Base-by-base conservation (phyloP, 2,329 filamentous ascomycete species). In the Chaetomium olivaceum region DNA sequence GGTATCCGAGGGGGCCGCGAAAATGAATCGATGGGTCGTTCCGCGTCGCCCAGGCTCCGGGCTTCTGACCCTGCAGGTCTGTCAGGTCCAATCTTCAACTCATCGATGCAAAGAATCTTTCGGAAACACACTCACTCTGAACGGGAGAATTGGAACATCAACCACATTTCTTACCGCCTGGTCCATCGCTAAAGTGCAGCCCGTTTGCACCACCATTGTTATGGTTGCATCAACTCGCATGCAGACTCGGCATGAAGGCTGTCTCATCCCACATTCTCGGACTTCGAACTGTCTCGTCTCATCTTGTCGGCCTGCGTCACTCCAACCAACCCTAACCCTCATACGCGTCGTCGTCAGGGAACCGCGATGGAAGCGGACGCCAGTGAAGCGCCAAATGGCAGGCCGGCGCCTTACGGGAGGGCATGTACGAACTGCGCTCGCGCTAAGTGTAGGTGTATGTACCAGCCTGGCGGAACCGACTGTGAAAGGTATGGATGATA, bases 401-500 rank as follows among this genome's bases (percentile, higher is more conserved):
- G 56, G 23, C 67, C 68, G 9, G 69, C 71, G 9, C 67, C 69
- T 21, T 82, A 82, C 67, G 80, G 80, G 25, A 73, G 79, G 52
- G 80, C 80, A 1, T 82, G 81, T 67, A 78, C 77, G 43, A 82
- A 80, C 69, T 83, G 81, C 70, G 79, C 80, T 55, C 76, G 76
- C 55, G 79, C 80, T 36, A 83, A 83, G 69, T 82, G 80, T 73
- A 80, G 82, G 70, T 83, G 82, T 72, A 80, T 83, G 62, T 72
- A 80, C 66, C 76, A 75, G 14, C 61, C 69, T 4, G 74, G 70
- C 14, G 77, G 69, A 7, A 43, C 59, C 8, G 69, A 69, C 52
- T 77, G 76, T 57, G 75, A 77, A 64, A 75, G 76, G 74, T 77
- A 50, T 6, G 58, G 11, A 43, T 25, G 33, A 55, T 55, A 58